Base-by-base conservation (phyloP, 1,139 yeast genomes). In the Arxiozyma bovina region DNA sequence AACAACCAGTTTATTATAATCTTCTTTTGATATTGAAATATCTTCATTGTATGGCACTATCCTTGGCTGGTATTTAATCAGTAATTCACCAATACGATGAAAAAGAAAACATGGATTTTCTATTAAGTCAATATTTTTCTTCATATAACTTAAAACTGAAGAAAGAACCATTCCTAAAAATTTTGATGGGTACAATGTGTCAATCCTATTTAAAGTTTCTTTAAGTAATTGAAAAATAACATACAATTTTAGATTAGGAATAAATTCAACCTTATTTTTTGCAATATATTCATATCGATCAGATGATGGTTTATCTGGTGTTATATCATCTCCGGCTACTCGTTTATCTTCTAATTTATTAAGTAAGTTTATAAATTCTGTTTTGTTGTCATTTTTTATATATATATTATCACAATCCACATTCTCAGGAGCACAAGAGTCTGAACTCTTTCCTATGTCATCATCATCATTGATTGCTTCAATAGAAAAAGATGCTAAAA, bases 161-260 rank as follows among this genome's bases (percentile, higher is more conserved):
- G 84, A 68, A 0, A 83, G 73, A 1, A 82, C 79, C 78, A 87
- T 84, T 1, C 85, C 77, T 53, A 91, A 72, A 64, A 87, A 87
- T 57, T 87, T 77, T 0, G 96, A 85, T 15, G 96, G 96, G 63
- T 83, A 83, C 49, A 77, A 67, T 0, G 95, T 85, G 46, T 76
- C 73, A 15, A 63, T 56, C 54, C 80, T 72, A 57, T 60, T 63
- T 62, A 85, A 66, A 48, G 81, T 77, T 51, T 79, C 73, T 42
- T 73, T 75, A 56, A 85, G 70, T 55, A 87, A 74, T 68, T 87
- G 94, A 54, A 82, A 73, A 15, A 86, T 63, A 45, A 82, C 74
- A 67, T 85, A 86, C 57, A 86, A 73, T 69, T 83, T 80, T 54
- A 88, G 60, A 54, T 58, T 61, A 15, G 55, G 58, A 42, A 58